Base-by-base conservation (phyloP, 176 grass and related monocot species). In the Carex pumila region DNA sequence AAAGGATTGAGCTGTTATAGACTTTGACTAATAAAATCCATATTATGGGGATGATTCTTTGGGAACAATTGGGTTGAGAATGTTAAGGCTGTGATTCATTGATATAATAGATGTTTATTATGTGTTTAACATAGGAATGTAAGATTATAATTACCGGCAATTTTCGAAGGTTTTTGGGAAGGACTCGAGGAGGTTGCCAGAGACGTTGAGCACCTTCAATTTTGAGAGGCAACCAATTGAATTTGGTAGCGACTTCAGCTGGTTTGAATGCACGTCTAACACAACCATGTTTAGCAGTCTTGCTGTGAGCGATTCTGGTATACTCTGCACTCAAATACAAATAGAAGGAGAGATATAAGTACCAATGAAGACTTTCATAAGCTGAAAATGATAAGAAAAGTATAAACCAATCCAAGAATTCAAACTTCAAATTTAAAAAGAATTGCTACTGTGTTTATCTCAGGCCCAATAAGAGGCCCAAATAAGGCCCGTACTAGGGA, bases 141-240 rank as follows among this genome's bases (percentile, higher is more conserved):
- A 83, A 66, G 58, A 55, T 55, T 12, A 52, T 54, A 52, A 34
- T 88, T 83, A 99, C 96, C 88, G 88, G 93, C 97, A 99, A 62
- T 99, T 90, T 83, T 96, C 97, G 10, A 99, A 90, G 72, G 93
- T 99, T 84, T 87, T 60, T 0, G 97, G 97, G 6, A 99, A 85
- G 12, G 87, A 87, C 39, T 88, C 77, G 3, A 99, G 85, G 14
- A 99, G 89, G 87, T 99, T 99, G 88, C 97, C 93, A 72, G 97
- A 95, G 83, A 96, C 90, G 73, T 99, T 94, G 83, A 99, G 87
- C 53, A 93, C 88, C 79, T 90, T 92, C 81, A 99, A 87, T 90
- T 96, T 99, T 57, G 91, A 94, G 83, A 99, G 97, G 85, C 97
- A 99, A 29, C 97, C 93, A 25, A 99, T 92, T 88, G 97, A 99